Percentiles rank a stretch among this genome's conserved stretches.
These are phyloP conservation scores for Beauveria asiatica DNA, from an alignment of 2,329 filamentous ascomycete genomes.

Conservation along the genomic window DNA sequence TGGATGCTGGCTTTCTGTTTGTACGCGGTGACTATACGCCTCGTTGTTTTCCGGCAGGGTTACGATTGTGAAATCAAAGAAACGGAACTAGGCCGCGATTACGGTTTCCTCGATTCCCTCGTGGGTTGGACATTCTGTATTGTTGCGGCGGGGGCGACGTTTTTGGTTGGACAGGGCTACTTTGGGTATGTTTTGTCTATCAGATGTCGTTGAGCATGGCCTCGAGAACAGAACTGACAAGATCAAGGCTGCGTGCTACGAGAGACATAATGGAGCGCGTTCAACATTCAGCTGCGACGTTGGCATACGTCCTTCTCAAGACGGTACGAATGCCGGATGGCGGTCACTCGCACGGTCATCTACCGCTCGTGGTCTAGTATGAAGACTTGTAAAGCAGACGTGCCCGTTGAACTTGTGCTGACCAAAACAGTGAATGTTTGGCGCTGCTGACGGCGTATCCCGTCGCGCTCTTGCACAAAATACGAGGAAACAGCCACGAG, in stretches of 20 bases:
- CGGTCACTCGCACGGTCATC: slow-evolving; percentile 1
- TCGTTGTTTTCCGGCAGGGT: neutral
- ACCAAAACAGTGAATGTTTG: slow-evolving; percentile 19
- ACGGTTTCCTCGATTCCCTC: neutral
- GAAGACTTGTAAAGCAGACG: neutral
- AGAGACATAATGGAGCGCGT: slow-evolving; percentile 18
- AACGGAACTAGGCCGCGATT: neutral
- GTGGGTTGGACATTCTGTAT: slow-evolving; percentile 12
- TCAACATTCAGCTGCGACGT: slow-evolving; percentile 12
- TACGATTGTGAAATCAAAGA: neutral
- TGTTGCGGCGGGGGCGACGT: slow-evolving; percentile 5
- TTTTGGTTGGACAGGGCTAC: slow-evolving; percentile 18
- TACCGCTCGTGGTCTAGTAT: slow-evolving; percentile 19
- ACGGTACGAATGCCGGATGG: slow-evolving; percentile 3
- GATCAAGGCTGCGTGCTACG: slow-evolving; percentile 13
- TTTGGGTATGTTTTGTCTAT: slow-evolving; percentile 12
- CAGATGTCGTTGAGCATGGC: neutral
- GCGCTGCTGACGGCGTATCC: slow-evolving; percentile 19
- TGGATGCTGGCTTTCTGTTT: neutral
- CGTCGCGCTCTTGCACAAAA: slow-evolving; percentile 18
- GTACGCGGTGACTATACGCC: slow-evolving; percentile 2
- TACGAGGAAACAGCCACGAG: slow-evolving; percentile 18
- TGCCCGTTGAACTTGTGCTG: neutral
- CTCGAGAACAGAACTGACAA: neutral
- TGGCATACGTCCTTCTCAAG: slow-evolving; percentile 19